phyloP scores from a whole-genome alignment of 2,329 filamentous ascomycete species.

The Diaporthe australafricana region DNA sequence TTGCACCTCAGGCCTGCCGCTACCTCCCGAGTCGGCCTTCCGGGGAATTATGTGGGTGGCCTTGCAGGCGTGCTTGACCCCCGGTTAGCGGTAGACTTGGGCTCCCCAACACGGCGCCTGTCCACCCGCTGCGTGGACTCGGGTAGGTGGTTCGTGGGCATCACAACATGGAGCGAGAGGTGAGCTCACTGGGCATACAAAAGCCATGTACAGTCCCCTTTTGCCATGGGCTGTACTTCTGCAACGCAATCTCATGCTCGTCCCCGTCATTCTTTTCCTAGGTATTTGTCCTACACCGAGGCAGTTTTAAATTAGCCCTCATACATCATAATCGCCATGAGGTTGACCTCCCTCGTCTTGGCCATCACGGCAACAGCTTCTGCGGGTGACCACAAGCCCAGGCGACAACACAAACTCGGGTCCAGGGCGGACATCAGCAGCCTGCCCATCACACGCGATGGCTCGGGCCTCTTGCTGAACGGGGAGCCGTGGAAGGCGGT shows the following conservation, averaged over 20 bases:
- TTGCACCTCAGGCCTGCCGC: background rate
- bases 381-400: background rate
- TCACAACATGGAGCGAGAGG: background rate
- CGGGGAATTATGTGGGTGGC: background rate
- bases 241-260: background rate
- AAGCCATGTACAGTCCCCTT: background rate
- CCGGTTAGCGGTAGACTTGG: background rate
- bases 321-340: background rate
- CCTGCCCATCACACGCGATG: constrained; percentile 49
- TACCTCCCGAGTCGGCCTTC: background rate
- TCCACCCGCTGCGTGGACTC: constrained; percentile 1
- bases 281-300: background rate
- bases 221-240: too few species aligned
- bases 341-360: background rate
- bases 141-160: background rate
- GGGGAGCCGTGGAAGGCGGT: constrained; percentile 56
- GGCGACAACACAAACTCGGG: background rate
- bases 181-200: background rate
- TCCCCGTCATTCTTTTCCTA: background rate
- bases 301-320: background rate
- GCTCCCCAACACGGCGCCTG: background rate
- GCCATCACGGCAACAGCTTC: constrained; percentile 2
- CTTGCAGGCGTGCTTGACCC: background rate
- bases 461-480: constrained; percentile 50
- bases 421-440: constrained; percentile 36